Evolutionary conservation across 2,329 filamentous ascomycete genomes (phyloP).

Genomic region (Cladophialophora chaetospira): DNA sequence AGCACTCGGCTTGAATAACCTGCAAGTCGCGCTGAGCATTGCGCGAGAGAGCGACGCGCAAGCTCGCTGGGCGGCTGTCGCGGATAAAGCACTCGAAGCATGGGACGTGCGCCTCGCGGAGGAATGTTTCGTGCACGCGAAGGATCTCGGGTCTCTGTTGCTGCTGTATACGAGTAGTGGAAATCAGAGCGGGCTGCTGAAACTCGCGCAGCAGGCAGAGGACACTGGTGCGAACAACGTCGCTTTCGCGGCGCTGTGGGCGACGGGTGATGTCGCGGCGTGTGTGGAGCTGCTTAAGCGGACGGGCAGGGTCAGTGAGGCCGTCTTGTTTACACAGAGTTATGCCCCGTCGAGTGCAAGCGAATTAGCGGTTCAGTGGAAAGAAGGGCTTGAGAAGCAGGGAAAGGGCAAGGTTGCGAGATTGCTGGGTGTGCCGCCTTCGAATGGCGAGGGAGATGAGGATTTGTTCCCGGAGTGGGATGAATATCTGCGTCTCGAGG

Average conservation of each 20-base stretch:
- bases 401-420: conserved; percentile 85
- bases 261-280: conserved; percentile 76
- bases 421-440: conserved; percentile 78
- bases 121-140: conserved; percentile 89
- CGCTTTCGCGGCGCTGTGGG: conserved; percentile 87
- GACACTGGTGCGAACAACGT: conserved; percentile 84
- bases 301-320: conserved; percentile 80
- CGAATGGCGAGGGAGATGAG: conserved; percentile 71
- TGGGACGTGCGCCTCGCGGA: conserved; percentile 90
- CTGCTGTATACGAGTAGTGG: conserved; percentile 85
- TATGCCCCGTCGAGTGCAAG: conserved; percentile 82
- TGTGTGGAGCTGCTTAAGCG: conserved; percentile 78
- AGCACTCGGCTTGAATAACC: conserved; percentile 76
- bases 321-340: conserved; percentile 89
- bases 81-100: conserved; percentile 79
- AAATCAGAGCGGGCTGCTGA: conserved; percentile 71
- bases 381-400: conserved; percentile 75
- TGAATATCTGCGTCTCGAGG: conserved; percentile 80
- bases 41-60: conserved; percentile 82
- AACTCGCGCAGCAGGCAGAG: conserved; percentile 73
- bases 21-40: conserved; percentile 82
- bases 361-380: conserved; percentile 75
- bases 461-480: conserved; percentile 98
- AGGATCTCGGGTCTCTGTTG: conserved; percentile 84
- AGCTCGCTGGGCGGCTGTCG: conserved; percentile 98